Evolutionary conservation across 2,329 filamentous ascomycete genomes (phyloP).

Genomic region (Mycogone perniciosa): DNA sequence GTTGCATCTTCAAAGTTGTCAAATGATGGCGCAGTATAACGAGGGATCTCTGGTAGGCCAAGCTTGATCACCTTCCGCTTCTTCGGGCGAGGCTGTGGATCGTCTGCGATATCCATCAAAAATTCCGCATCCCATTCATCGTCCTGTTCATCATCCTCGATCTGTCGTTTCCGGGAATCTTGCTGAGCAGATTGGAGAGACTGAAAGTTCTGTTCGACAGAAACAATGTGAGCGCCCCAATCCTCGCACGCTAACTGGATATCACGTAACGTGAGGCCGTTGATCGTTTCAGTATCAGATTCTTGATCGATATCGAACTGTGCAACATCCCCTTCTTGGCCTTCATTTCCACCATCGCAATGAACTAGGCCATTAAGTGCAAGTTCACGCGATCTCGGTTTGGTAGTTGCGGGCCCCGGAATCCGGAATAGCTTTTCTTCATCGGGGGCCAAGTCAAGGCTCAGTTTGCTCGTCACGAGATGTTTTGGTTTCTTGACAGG

Average conservation of each 20-base stretch:
- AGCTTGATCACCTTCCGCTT: slow-evolving; percentile 60
- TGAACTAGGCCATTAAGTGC: slow-evolving; percentile 43
- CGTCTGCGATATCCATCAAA: slow-evolving; percentile 41
- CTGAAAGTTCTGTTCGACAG: slow-evolving; percentile 35
- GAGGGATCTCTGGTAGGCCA: slow-evolving; percentile 51
- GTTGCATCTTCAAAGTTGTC: slow-evolving; percentile 75
- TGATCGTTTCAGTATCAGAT: slow-evolving; percentile 59
- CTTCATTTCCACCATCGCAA: slow-evolving; percentile 34
- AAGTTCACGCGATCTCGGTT: slow-evolving; percentile 49
- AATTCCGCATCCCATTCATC: slow-evolving; percentile 61
- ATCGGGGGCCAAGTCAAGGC: slow-evolving; percentile 76
- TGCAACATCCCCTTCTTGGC: slow-evolving; percentile 29
- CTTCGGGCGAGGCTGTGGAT: slow-evolving; percentile 49
- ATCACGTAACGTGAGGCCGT: slow-evolving; percentile 71
- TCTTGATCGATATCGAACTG: slow-evolving; percentile 45
- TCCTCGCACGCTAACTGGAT: slow-evolving; percentile 81
- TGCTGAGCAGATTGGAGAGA: slow-evolving; percentile 26
- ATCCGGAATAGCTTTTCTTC: slow-evolving; percentile 81
- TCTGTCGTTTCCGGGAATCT: slow-evolving; percentile 27
- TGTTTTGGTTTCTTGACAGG: slow-evolving; percentile 74
- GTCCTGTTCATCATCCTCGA: slow-evolving; percentile 37
- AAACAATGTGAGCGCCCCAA: slow-evolving; percentile 63
- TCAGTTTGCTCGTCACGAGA: slow-evolving; percentile 80
- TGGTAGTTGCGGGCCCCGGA: slow-evolving; percentile 53
- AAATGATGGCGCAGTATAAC: slow-evolving; percentile 62